Conservation (phyloP, 179 eudicot genomes). For the Patellifolia procumbens region DNA sequence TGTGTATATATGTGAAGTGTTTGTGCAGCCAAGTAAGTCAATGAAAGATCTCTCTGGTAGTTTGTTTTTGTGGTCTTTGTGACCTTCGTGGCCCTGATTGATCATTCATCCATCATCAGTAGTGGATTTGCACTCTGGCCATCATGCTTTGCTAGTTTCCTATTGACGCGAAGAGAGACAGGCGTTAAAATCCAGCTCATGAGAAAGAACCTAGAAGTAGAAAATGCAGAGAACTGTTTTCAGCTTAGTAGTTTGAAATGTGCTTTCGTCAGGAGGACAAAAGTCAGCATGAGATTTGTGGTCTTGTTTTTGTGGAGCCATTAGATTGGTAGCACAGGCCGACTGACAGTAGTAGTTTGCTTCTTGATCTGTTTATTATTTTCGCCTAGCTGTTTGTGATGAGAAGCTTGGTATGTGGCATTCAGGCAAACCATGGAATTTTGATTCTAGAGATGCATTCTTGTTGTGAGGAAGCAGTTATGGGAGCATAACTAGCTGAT, state of each 20-base stretch:
- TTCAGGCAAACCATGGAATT: background rate
- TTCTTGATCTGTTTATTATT: background rate
- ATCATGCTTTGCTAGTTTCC: background rate
- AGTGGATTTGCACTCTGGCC: conserved; percentile 3
- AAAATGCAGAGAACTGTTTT: background rate
- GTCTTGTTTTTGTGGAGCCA: background rate
- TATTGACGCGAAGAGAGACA: background rate
- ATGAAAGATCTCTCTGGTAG: background rate
- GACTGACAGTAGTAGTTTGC: background rate
- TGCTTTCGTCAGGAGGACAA: background rate
- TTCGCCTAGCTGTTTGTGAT: background rate
- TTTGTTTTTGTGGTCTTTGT: background rate
- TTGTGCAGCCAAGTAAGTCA: conserved; percentile 11
- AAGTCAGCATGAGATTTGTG: background rate
- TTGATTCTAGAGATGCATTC: conserved; percentile 2
- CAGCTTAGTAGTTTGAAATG: background rate
- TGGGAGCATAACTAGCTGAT: background rate
- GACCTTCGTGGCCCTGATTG: background rate
- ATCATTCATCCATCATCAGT: conserved; percentile 12
- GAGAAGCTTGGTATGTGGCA: background rate
- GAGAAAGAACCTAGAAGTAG: conserved; percentile 4
- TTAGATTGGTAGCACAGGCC: background rate
- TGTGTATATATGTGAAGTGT: background rate
- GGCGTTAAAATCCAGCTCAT: background rate
- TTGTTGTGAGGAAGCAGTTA: background rate